These are phyloP conservation scores for Scorias spongiosa DNA, from an alignment of 2,329 filamentous ascomycete genomes.

Conservation along the genomic window DNA sequence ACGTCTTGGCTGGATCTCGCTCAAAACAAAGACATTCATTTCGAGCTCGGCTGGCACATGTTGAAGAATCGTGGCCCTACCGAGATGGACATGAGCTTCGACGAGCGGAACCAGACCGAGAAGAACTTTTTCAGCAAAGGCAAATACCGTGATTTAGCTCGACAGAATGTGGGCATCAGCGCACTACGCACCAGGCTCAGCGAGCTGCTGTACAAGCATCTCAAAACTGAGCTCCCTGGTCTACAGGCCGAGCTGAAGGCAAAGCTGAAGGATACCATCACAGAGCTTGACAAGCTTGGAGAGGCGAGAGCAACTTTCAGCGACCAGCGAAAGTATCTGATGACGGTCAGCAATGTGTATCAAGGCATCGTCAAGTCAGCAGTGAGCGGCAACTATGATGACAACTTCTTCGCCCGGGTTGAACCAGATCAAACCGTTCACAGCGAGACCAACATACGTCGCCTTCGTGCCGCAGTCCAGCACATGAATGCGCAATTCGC, in stretches of 20 bases:
- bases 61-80: conserved; percentile 31
- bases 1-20: conserved; percentile 24
- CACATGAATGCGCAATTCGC: conserved; percentile 35
- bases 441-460: conserved; percentile 20
- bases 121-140: conserved; percentile 21
- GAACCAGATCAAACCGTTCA: conserved; percentile 7
- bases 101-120: conserved; percentile 27
- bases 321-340: conserved; percentile 36
- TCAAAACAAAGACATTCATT: conserved; percentile 24
- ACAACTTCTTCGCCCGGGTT: conserved; percentile 34
- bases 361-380: conserved; percentile 31
- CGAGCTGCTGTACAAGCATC: conserved; percentile 28
- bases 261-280: conserved; percentile 14
- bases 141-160: conserved; percentile 14
- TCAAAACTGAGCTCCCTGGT: conserved; percentile 21
- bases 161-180: conserved; percentile 30
- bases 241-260: conserved; percentile 18
- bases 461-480: conserved; percentile 41
- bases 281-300: conserved; percentile 33
- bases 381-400: conserved; percentile 36
- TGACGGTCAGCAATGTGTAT: conserved; percentile 31
- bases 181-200: conserved; percentile 36
- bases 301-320: conserved; percentile 27
- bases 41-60: conserved; percentile 39
- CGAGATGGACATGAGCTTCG: conserved; percentile 21